phyloP scores from a whole-genome alignment of 371 early-diverging fungal genomes.

The Rhizomucor pusillus region DNA sequence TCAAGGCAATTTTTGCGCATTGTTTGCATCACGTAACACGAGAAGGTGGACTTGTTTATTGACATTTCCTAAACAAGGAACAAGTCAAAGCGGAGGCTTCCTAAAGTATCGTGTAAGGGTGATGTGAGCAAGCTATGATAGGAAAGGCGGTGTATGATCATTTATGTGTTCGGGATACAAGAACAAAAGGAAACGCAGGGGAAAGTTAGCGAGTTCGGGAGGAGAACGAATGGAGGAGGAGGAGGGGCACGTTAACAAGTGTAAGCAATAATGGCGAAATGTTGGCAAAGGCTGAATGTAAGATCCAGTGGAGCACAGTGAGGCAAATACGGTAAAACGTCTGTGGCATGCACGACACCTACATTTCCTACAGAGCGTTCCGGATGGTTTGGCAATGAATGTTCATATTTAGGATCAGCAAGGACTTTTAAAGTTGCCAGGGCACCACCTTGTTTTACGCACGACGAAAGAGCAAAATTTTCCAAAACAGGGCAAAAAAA shows the following conservation, averaged over 20 bases:
- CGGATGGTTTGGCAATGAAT: slow-evolving; percentile 2
- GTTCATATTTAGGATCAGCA: neutral
- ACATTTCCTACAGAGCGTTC: neutral
- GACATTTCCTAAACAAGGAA: neutral
- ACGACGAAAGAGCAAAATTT: no score
- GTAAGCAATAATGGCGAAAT: neutral
- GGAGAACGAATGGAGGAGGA: neutral
- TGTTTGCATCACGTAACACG: slow-evolving; percentile 1
- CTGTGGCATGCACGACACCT: no score
- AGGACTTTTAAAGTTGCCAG: neutral
- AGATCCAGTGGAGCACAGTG: neutral
- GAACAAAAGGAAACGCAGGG: neutral
- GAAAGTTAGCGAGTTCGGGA: neutral
- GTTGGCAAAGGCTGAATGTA: neutral
- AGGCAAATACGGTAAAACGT: no score
- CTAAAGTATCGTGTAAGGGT: neutral
- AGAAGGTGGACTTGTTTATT: neutral
- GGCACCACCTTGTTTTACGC: neutral
- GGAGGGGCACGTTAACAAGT: neutral
- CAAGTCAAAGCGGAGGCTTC: neutral
- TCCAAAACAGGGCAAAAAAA: neutral
- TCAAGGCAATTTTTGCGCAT: neutral
- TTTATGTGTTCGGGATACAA: neutral
- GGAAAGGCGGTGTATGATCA: neutral
- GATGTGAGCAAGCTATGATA: neutral